phyloP scores from a whole-genome alignment of 306 rosid species.

The Sophora flavescens region DNA sequence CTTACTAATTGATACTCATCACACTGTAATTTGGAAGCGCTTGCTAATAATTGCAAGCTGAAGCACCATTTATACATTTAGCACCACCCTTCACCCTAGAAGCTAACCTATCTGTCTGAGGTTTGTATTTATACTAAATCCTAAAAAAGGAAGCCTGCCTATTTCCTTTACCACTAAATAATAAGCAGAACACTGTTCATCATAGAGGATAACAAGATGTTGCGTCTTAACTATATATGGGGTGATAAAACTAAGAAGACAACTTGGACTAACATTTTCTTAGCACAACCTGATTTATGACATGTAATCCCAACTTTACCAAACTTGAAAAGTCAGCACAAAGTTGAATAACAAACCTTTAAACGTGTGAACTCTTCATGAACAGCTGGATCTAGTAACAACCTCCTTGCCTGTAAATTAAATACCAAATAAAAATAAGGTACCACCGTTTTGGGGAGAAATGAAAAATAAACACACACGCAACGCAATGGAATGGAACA shows the following conservation, averaged over 20 bases:
- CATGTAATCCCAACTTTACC: background rate
- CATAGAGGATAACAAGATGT: slow-evolving; percentile 11
- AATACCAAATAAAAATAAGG: slow-evolving; percentile 31
- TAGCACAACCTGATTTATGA: background rate
- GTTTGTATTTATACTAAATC: background rate
- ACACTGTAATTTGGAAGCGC: slow-evolving; percentile 12
- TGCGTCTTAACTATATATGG: slow-evolving; percentile 13
- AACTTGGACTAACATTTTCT: slow-evolving; percentile 13
- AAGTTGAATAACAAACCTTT: slow-evolving; percentile 66
- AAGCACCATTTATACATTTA: slow-evolving; percentile 20
- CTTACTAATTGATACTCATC: too few relatives aligned
- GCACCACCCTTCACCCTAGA: slow-evolving; percentile 18
- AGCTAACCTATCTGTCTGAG: background rate
- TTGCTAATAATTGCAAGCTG: slow-evolving; percentile 13
- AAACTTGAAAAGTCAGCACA: slow-evolving; percentile 7
- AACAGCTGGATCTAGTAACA: slow-evolving; percentile 90
- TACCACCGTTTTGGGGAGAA: slow-evolving; percentile 10
- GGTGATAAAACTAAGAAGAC: slow-evolving; percentile 1
- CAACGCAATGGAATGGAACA: background rate
- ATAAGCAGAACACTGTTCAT: background rate
- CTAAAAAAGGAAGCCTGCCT: slow-evolving; percentile 20
- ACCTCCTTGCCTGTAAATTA: slow-evolving; percentile 76
- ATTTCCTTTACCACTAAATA: slow-evolving; percentile 4
- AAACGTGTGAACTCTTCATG: slow-evolving; percentile 93
- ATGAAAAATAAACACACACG: background rate